A percentile compares a stretch with the other conserved stretches of the same genome.
Conservation (phyloP, 2,329 filamentous ascomycete genomes). For the Aspergillus texensis region DNA sequence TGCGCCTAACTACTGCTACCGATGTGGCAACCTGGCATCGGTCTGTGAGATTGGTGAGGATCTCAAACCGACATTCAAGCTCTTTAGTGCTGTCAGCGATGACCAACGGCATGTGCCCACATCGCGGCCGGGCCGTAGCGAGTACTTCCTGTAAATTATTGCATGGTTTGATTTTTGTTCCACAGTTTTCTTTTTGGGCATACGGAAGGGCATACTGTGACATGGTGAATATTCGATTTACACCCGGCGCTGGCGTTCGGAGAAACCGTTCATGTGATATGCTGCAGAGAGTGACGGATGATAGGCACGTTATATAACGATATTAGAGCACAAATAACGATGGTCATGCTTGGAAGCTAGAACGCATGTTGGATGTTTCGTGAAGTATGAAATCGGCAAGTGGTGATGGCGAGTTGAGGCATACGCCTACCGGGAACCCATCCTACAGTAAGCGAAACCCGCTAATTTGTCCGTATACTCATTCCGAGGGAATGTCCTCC, state of each 20-base stretch:
- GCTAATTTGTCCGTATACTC: background rate
- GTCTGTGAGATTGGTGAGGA: conserved; percentile 91
- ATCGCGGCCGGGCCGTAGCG: conserved; percentile 49
- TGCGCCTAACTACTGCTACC: conserved; percentile 95
- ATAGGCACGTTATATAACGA: conserved; percentile 39
- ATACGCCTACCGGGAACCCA: background rate
- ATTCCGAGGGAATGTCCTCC: background rate
- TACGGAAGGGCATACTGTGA: conserved; percentile 13
- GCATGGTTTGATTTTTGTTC: conserved; percentile 11
- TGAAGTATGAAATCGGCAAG: background rate
- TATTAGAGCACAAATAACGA: conserved; percentile 37
- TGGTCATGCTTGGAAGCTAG: conserved; percentile 15
- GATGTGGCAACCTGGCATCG: conserved; percentile 86
- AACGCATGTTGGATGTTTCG: background rate
- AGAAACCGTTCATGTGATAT: conserved; percentile 21
- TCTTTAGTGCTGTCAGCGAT: conserved; percentile 51
- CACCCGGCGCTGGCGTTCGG: conserved; percentile 40
- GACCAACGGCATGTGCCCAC: conserved; percentile 50
- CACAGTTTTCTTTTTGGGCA: conserved; percentile 11
- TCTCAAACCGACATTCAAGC: conserved; percentile 81
- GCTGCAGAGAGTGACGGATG: conserved; percentile 20
- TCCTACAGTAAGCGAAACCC: background rate
- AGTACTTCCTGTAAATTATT: conserved; percentile 50
- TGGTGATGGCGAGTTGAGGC: background rate
- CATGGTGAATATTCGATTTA: conserved; percentile 25